Evolutionary conservation across 2,329 filamentous ascomycete genomes (phyloP), one percentile per base, ranked within the genome.

Genomic region (Bipolaris cookei): DNA sequence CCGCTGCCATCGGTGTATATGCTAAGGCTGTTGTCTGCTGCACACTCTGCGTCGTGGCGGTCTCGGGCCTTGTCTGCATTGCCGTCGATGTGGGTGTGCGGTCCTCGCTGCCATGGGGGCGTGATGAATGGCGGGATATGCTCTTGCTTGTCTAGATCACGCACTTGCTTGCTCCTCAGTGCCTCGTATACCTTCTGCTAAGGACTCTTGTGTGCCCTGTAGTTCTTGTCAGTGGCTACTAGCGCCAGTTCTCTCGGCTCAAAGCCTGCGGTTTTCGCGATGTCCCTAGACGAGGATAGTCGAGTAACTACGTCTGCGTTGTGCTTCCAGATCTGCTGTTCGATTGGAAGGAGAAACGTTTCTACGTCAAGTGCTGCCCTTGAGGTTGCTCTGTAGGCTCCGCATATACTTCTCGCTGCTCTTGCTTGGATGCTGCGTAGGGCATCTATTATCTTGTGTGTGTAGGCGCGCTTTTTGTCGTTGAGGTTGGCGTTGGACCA

Each of bases 1-100:
- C 65, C 49, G 46, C 65, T 68, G 7, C 65, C 49, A 45, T 68
- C 60, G 44, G 56, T 68, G 49, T 63, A 68, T 45, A 68, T 68
- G 47, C 59, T 63, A 18, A 68, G 56, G 62, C 54, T 48, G 20
- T 44, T 28, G 51, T 25, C 20, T 34, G 56, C 25, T 47, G 58
- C 21, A 34, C 50, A 25, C 46, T 56, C 42, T 63, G 32, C 61
- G 25, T 68, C 38, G 49, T 68, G 57, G 51, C 51, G 42, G 7
- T 50, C n/a, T 21, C 46, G 48, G 13, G 61, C 62, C 47, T 48
- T 58, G 18, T 65, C 18, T 3, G 52, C 59, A 23, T 50, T 59
- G 6, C 28, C 46, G 8, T 67, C 54, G 49, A 63, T 67, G 46
- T 67, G 39, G 13, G 49, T 67, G 11, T 37, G 50, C 20, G 51